phyloP scores from a whole-genome alignment of 345 rosid species.

The Mercurialis annua region DNA sequence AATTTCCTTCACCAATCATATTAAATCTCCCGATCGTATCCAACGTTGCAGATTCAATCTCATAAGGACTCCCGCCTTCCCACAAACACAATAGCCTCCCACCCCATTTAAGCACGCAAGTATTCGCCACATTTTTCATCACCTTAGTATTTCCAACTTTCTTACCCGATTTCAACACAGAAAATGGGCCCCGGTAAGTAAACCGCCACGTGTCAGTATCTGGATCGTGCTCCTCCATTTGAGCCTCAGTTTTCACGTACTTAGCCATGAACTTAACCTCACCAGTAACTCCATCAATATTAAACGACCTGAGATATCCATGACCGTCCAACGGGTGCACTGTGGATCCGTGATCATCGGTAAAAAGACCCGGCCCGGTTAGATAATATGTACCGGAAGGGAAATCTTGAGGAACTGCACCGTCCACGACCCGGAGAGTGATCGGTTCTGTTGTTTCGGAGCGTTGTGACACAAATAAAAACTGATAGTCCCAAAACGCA shows the following conservation, averaged over 20 bases:
- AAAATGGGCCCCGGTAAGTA: constrained; percentile 81
- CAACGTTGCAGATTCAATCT: constrained; percentile 65
- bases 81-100: constrained; percentile 70
- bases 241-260: constrained; percentile 86
- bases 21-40: constrained; percentile 62
- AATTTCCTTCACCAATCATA: constrained; percentile 36
- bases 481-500: constrained; percentile 86
- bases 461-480: constrained; percentile 72
- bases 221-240: constrained; percentile 66
- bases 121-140: constrained; percentile 93
- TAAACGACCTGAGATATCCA: constrained; percentile 78
- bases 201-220: constrained; percentile 76
- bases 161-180: constrained; percentile 65
- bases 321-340: constrained; percentile 95
- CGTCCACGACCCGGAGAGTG: constrained; percentile 43
- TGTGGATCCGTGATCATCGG: constrained; percentile 85
- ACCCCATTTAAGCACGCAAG: constrained; percentile 81
- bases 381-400: constrained; percentile 84
- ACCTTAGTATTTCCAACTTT: constrained; percentile 79
- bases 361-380: constrained; percentile 77
- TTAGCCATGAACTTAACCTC: constrained; percentile 64
- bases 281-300: constrained; percentile 35
- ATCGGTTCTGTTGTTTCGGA: constrained; percentile 51
- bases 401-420: constrained; percentile 62
- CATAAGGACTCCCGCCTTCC: constrained; percentile 94